A percentile compares a stretch with the other conserved stretches of the same genome.
Evolutionary conservation across 2,329 filamentous ascomycete species (phyloP).

Genomic region (Ophiostoma fasciatum): DNA sequence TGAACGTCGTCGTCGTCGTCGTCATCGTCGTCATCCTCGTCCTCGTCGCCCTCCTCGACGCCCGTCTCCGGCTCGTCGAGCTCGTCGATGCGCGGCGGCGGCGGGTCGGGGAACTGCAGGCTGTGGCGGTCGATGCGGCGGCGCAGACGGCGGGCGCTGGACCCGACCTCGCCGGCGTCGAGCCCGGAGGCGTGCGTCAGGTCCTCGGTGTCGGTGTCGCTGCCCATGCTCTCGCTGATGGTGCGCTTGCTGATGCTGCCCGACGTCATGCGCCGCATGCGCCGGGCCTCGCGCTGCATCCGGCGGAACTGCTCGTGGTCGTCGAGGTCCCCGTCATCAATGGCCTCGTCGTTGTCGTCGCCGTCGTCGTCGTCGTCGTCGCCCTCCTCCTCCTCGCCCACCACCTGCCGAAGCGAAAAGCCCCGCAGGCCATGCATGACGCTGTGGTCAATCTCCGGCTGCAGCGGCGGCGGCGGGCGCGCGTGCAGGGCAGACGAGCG

Average conservation of each 20-base stretch:
- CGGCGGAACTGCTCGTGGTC: constrained; percentile 23
- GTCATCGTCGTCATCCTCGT: constrained; percentile 16
- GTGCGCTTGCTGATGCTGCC: constrained; percentile 41
- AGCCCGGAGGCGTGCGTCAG: constrained; percentile 22
- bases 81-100: constrained; percentile 36
- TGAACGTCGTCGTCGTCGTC: constrained; percentile 20
- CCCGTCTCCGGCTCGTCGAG: constrained; percentile 36
- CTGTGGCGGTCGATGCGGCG: constrained; percentile 30
- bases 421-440: constrained; percentile 30
- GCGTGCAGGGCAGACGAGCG: neutral
- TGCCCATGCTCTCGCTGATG: constrained; percentile 33
- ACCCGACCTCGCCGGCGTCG: constrained; percentile 27
- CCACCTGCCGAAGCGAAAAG: constrained; percentile 25
- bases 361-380: constrained; percentile 18
- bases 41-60: constrained; percentile 21
- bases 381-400: constrained; percentile 21
- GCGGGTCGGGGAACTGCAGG: constrained; percentile 34
- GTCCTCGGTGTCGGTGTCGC: constrained; percentile 31
- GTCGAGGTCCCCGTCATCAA: constrained; percentile 20
- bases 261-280: constrained; percentile 31
- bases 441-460: constrained; percentile 25
- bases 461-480: constrained; percentile 3
- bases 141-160: constrained; percentile 32
- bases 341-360: constrained; percentile 15
- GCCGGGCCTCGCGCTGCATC: constrained; percentile 27